phyloP scores from a whole-genome alignment of 495 filamentous ascomycete genomes.

The Cryomyces minteri region DNA sequence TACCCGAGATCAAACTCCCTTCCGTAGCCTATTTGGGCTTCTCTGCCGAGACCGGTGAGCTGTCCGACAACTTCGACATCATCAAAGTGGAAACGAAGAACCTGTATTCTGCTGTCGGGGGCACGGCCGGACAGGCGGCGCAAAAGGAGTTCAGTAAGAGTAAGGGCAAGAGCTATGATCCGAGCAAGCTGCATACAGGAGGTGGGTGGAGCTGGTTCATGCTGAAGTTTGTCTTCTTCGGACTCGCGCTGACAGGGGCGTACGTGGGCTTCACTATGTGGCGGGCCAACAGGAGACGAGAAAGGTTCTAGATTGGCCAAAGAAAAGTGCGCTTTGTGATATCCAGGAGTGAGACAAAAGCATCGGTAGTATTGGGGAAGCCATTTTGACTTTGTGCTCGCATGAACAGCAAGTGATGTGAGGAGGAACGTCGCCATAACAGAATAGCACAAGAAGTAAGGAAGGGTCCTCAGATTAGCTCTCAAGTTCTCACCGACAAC shows the following conservation, averaged over 20 bases:
- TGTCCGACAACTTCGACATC: constrained; percentile 96
- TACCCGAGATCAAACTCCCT: constrained; percentile 54
- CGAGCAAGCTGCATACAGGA: constrained; percentile 4
- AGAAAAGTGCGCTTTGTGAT: background rate
- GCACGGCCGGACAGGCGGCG: constrained; percentile 1
- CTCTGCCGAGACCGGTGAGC: constrained; percentile 86
- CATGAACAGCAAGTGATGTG: too few species aligned
- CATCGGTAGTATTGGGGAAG: background rate
- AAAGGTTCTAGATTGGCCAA: constrained; percentile 37
- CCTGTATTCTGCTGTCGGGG: constrained; percentile 37
- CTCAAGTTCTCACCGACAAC: too few species aligned
- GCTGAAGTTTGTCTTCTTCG: constrained; percentile 63
- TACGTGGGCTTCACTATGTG: constrained; percentile 80
- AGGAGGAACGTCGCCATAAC: too few species aligned
- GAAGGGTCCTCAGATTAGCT: too few species aligned
- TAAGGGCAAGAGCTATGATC: too few species aligned
- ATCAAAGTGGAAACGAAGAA: constrained; percentile 77
- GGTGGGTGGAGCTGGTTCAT: constrained; percentile 89
- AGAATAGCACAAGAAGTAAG: too few species aligned
- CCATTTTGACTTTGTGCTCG: too few species aligned
- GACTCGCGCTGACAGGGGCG: constrained; percentile 43
- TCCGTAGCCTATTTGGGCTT: constrained; percentile 89
- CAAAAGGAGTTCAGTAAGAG: constrained; percentile 11
- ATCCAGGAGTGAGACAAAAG: background rate
- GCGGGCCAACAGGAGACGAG: constrained; percentile 49